Conservation (phyloP, 1,284 basidiomycete species). For the Pseudozyma tsukubaensis region DNA sequence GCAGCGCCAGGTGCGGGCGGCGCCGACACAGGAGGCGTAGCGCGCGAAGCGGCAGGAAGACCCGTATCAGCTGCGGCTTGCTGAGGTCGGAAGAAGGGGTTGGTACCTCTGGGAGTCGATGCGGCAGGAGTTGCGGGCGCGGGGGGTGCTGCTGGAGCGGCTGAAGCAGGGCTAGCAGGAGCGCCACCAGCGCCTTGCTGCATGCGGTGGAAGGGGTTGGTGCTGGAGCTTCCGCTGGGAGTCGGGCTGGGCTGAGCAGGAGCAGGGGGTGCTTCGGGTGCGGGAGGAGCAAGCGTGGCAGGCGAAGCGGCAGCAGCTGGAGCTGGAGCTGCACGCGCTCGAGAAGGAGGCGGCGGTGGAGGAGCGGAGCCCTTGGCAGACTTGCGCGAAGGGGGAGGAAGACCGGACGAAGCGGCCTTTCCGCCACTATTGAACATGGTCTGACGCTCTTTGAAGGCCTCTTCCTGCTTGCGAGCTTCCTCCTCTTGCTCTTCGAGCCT, state of each 20-base stretch:
- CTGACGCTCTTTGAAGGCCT: conserved; percentile 61
- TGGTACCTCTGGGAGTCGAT: conserved; percentile 42
- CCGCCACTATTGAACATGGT: conserved; percentile 46
- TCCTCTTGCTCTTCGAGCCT: conserved; percentile 64
- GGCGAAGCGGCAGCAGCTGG: conserved; percentile 44
- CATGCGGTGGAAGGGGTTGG: conserved; percentile 64
- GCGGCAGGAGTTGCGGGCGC: conserved; percentile 18
- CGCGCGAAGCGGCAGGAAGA: conserved; percentile 46
- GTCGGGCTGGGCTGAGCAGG: conserved; percentile 35
- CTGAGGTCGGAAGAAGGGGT: conserved; percentile 62
- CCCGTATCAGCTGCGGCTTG: conserved; percentile 26
- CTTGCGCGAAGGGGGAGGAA: conserved; percentile 57
- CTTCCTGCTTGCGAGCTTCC: conserved; percentile 59
- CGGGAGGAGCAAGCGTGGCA: conserved; percentile 24
- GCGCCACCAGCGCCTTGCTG: conserved; percentile 45
- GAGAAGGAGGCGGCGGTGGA: conserved; percentile 47
- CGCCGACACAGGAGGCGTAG: conserved; percentile 48
- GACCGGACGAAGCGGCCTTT: conserved; percentile 38
- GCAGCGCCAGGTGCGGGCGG: conserved; percentile 40
- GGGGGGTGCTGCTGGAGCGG: conserved; percentile 9
- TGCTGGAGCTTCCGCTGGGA: conserved; percentile 40
- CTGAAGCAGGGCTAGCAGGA: conserved; percentile 22
- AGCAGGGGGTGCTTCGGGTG: conserved; percentile 29
- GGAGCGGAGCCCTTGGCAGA: conserved; percentile 38
- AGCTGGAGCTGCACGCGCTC: conserved; percentile 44